Evolutionary conservation across 225 moss, liverwort and hornwort genomes (phyloP).

Genomic region (Pseudoscleropodium purum): DNA sequence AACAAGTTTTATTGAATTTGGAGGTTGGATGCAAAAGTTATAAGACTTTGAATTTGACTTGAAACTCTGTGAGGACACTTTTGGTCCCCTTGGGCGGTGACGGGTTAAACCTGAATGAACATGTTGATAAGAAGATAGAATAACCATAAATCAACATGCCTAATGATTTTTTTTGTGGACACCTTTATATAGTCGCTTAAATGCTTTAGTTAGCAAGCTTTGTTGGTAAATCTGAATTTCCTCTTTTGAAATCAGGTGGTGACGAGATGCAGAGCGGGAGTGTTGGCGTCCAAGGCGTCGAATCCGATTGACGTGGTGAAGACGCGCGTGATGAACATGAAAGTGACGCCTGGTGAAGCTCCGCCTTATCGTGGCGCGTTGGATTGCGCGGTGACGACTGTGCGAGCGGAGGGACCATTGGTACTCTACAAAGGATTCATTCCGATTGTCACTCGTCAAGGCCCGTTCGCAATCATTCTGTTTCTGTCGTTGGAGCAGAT

Average conservation of each 20-base stretch:
- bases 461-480: constrained; percentile 65
- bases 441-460: constrained; percentile 71
- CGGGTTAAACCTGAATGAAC: too few species aligned
- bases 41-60: too few species aligned
- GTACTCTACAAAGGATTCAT: constrained; percentile 83
- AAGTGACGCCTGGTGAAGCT: constrained; percentile 30
- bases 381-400: constrained; percentile 75
- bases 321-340: constrained; percentile 86
- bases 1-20: too few species aligned
- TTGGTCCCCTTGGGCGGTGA: too few species aligned
- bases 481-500: constrained; percentile 81
- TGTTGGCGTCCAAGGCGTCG: constrained; percentile 56
- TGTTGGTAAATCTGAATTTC: too few species aligned
- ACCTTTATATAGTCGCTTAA: too few species aligned
- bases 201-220: too few species aligned
- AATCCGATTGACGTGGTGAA: constrained; percentile 85
- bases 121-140: too few species aligned
- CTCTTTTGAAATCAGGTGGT: constrained; percentile 18
- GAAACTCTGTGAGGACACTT: too few species aligned
- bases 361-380: constrained; percentile 54
- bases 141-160: too few species aligned
- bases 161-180: too few species aligned
- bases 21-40: too few species aligned
- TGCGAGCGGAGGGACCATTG: constrained; percentile 54
- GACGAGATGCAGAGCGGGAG: constrained; percentile 56